Conservation (phyloP, 805 yeast genomes). For the Saturnispora serradocipensis region DNA sequence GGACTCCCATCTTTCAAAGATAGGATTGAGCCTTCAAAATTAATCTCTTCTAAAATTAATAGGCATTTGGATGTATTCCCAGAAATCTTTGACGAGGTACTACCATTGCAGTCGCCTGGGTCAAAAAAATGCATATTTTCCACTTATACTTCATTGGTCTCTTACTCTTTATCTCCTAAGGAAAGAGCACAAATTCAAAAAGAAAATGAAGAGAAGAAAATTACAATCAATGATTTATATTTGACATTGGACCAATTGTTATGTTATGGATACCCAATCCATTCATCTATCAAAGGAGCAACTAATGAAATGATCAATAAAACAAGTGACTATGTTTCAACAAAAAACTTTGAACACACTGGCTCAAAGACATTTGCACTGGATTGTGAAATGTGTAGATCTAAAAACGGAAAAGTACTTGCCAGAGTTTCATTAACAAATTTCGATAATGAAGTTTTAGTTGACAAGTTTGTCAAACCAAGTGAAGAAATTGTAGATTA, state of each 20-base stretch:
- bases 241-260: constrained; percentile 41
- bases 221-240: constrained; percentile 44
- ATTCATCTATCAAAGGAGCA: constrained; percentile 29
- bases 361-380: constrained; percentile 65
- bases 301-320: constrained; percentile 13
- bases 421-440: constrained; percentile 73
- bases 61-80: constrained; percentile 28
- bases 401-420: constrained; percentile 53
- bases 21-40: constrained; percentile 9
- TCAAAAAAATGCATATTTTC: constrained; percentile 43
- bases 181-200: constrained; percentile 38
- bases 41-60: constrained; percentile 7
- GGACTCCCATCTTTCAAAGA: constrained; percentile 20
- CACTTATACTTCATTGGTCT: constrained; percentile 46
- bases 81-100: constrained; percentile 31
- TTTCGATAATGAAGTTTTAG: constrained; percentile 46
- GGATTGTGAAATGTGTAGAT: constrained; percentile 90
- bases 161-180: constrained; percentile 45
- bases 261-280: constrained; percentile 47
- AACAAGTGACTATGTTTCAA: constrained; percentile 41
- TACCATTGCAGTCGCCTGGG: constrained; percentile 61
- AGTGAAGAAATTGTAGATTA: constrained; percentile 66
- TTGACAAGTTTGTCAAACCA: constrained; percentile 77
- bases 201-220: constrained; percentile 28
- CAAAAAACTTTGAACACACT: constrained; percentile 42